Evolutionary conservation across 768 basidiomycete genomes (phyloP).

Genomic region (Clavulina sp.): DNA sequence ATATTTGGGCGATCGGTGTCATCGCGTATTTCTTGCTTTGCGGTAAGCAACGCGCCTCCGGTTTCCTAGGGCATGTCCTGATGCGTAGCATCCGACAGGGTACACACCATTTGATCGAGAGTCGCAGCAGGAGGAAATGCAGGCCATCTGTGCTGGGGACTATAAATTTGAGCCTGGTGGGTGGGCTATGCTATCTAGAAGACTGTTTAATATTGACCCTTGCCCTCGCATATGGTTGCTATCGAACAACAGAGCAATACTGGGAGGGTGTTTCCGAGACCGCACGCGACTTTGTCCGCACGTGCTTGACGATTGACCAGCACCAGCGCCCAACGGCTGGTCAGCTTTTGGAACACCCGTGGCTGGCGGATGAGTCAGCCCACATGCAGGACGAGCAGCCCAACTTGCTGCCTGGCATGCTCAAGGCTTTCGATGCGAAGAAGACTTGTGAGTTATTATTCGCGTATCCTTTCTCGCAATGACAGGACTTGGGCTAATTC

Average conservation of each 20-base stretch:
- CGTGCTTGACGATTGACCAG: constrained; percentile 78
- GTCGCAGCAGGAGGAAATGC: constrained; percentile 73
- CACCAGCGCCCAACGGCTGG: constrained; percentile 58
- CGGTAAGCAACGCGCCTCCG: constrained; percentile 18
- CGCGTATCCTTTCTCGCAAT: background rate
- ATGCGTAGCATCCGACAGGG: constrained; percentile 23
- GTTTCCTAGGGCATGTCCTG: constrained; percentile 5
- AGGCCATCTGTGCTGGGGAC: constrained; percentile 85
- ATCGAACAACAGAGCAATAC: constrained; percentile 40
- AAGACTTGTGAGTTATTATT: constrained; percentile 46
- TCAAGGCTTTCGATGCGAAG: constrained; percentile 77
- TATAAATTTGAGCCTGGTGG: constrained; percentile 71
- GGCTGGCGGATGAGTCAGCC: constrained; percentile 53
- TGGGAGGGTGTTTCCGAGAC: constrained; percentile 72
- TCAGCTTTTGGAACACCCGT: constrained; percentile 54
- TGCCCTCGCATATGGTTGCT: background rate
- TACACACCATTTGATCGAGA: constrained; percentile 98
- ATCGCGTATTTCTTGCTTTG: constrained; percentile 93
- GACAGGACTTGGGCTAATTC: background rate
- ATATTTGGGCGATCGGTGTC: constrained; percentile 96
- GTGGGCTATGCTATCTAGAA: constrained; percentile 3
- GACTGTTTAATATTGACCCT: background rate
- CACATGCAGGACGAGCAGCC: too few species aligned
- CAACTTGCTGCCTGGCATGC: constrained; percentile 81
- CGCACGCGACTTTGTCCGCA: constrained; percentile 65